Percentiles rank a stretch among this genome's conserved stretches.
phyloP scores from a whole-genome alignment of 2,329 filamentous ascomycete species.

The Parasarocladium wereldwijsianum region DNA sequence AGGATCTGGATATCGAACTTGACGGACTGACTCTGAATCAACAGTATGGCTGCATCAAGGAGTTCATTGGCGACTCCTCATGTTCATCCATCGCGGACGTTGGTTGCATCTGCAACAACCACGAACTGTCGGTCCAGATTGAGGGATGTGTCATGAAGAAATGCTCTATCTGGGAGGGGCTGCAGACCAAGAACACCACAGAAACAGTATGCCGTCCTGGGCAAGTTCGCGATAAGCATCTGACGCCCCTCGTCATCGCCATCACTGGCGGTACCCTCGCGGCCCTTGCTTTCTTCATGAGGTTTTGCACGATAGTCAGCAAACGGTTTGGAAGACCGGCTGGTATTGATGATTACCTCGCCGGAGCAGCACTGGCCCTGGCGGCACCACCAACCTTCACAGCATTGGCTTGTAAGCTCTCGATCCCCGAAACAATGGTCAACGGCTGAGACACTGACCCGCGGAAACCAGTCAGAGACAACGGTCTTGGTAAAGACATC shows the following conservation, averaged over 20 bases:
- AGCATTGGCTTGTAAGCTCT: conserved; percentile 7
- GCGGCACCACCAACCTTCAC: conserved; percentile 16
- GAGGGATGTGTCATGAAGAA: conserved; percentile 7
- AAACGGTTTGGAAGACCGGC: conserved; percentile 13
- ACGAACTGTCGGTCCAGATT: conserved; percentile 9
- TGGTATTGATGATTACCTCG: conserved; percentile 19
- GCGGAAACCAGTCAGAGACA: conserved; percentile 9
- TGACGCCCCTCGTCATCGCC: conserved; percentile 15
- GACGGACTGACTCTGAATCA: too few relatives aligned
- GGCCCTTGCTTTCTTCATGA: conserved; percentile 20
- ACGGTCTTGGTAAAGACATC: conserved; percentile 34
- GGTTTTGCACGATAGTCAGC: conserved; percentile 12
- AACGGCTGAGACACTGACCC: neutral
- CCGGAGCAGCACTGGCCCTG: conserved; percentile 12
- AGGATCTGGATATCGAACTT: too few relatives aligned
- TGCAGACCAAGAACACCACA: conserved; percentile 12
- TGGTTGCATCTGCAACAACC: conserved; percentile 11
- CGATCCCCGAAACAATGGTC: neutral
- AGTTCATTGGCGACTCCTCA: neutral
- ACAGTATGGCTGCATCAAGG: too few relatives aligned
- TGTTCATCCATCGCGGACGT: conserved; percentile 8
- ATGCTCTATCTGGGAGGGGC: conserved; percentile 9
- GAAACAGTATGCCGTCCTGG: conserved; percentile 12
- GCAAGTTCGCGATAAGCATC: conserved; percentile 14
- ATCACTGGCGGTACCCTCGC: conserved; percentile 21